Conservation (phyloP, 371 early-diverging fungal genomes). For the Mortierella sp. region DNA sequence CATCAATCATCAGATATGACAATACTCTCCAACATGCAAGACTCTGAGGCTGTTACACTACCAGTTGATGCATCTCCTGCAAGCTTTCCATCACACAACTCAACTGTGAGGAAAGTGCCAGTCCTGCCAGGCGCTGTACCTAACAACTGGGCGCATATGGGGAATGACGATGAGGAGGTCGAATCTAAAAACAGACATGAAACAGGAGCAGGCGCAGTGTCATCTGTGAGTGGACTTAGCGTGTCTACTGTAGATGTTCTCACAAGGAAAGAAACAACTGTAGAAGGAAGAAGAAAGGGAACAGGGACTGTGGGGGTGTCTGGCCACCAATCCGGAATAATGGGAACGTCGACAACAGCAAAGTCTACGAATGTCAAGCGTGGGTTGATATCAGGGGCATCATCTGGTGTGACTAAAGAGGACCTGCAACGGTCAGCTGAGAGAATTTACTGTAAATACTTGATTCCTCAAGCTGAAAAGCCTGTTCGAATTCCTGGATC, state of each 20-base stretch:
- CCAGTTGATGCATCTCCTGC: not conserved
- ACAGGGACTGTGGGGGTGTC: too few relatives aligned
- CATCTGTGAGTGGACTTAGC: not conserved
- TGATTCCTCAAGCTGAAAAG: slow-evolving; percentile 67
- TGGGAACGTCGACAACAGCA: not conserved
- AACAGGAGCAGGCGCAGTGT: not conserved
- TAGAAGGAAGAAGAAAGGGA: not conserved
- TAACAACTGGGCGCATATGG: not conserved
- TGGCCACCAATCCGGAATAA: not conserved
- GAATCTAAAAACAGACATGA: not conserved
- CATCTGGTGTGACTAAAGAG: slow-evolving; percentile 60
- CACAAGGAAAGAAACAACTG: not conserved
- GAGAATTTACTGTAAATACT: slow-evolving; percentile 65
- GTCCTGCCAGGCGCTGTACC: slow-evolving; percentile 3
- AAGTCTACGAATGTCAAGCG: slow-evolving; percentile 3
- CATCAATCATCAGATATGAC: slow-evolving; percentile 1
- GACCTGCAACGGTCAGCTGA: slow-evolving; percentile 72
- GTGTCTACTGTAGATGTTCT: not conserved
- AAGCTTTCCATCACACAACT: not conserved
- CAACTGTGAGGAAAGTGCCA: not conserved
- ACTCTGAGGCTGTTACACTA: too few relatives aligned
- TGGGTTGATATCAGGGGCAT: not conserved
- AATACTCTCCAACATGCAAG: too few relatives aligned
- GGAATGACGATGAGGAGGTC: not conserved
- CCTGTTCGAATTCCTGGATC: slow-evolving; percentile 37